phyloP scores from a whole-genome alignment of 2,329 filamentous ascomycete species.

The Claviceps spartinae region DNA sequence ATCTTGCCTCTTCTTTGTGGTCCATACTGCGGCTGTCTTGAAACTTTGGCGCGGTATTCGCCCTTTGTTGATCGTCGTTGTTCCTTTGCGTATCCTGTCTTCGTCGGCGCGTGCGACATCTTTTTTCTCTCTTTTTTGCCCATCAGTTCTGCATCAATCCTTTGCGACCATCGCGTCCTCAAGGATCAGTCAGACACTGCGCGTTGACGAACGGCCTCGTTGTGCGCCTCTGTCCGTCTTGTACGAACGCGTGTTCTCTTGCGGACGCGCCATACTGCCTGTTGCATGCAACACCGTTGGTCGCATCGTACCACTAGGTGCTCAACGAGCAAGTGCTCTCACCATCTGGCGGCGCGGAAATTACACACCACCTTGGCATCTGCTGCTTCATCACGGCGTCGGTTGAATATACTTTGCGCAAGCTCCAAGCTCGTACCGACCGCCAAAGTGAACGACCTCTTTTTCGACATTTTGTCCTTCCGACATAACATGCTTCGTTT shows the following conservation, averaged over 20 bases:
- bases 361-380: neutral
- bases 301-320: neutral
- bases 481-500: conserved; percentile 4
- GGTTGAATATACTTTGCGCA: neutral
- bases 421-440: conserved; percentile 3
- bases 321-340: conserved; percentile 4
- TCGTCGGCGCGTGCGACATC: neutral
- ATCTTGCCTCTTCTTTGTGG: neutral
- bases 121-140: neutral
- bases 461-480: neutral
- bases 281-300: neutral
- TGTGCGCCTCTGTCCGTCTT: neutral
- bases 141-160: neutral
- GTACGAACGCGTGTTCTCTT: neutral
- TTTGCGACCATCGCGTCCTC: neutral
- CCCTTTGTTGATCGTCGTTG: neutral
- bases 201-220: neutral
- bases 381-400: neutral
- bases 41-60: neutral
- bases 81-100: neutral
- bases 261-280: neutral
- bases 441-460: neutral
- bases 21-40: neutral
- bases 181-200: neutral
- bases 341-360: neutral